These are phyloP conservation scores for Ogataea nonfermentans DNA, from an alignment of 805 yeast genomes.

Conservation along the genomic window DNA sequence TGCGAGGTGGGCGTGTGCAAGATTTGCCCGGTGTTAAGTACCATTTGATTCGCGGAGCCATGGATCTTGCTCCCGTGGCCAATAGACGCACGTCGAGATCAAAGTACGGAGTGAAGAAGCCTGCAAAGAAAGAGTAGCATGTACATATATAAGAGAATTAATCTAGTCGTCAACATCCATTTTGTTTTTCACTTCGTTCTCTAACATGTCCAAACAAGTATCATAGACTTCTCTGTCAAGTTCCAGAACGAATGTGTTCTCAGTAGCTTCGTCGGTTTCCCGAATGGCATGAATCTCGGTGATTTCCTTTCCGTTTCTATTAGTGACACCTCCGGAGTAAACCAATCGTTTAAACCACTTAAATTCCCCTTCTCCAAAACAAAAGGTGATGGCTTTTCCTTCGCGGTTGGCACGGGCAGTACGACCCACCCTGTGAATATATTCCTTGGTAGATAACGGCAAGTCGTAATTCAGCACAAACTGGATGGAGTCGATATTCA, in stretches of 20 bases:
- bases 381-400: conserved; percentile 74
- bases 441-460: conserved; percentile 86
- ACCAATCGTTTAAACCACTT: conserved; percentile 56
- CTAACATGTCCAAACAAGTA: conserved; percentile 42
- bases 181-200: conserved; percentile 36
- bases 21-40: conserved; percentile 98
- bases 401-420: conserved; percentile 87
- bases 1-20: conserved; percentile 97
- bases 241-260: conserved; percentile 32
- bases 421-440: conserved; percentile 95
- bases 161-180: conserved; percentile 6
- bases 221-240: conserved; percentile 41
- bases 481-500: conserved; percentile 68
- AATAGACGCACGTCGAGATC: conserved; percentile 87
- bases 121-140: conserved; percentile 44
- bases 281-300: conserved; percentile 35
- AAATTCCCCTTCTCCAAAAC: conserved; percentile 76
- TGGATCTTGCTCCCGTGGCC: conserved; percentile 93
- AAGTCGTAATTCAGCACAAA: conserved; percentile 87
- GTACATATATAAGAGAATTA: conserved; percentile 11
- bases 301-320: conserved; percentile 41
- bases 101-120: conserved; percentile 90
- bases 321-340: conserved; percentile 48
- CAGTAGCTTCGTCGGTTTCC: conserved; percentile 14
- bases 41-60: conserved; percentile 88